phyloP scores from a whole-genome alignment of 306 rosid species.

The Alnus rubra region DNA sequence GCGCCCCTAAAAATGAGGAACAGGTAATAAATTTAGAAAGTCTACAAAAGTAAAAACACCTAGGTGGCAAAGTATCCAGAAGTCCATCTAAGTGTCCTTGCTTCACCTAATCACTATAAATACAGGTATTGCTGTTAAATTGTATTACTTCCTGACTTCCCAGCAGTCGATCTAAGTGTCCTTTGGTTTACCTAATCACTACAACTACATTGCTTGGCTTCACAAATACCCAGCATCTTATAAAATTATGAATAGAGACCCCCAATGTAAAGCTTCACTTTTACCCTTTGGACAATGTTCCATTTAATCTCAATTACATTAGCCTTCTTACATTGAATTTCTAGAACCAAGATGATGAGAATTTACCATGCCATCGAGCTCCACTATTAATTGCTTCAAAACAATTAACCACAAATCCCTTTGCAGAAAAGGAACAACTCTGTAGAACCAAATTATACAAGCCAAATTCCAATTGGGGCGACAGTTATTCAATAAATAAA shows the following conservation, averaged over 20 bases:
- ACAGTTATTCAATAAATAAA: not conserved
- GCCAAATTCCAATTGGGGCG: not conserved
- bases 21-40: too few relatives aligned
- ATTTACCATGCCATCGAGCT: not conserved
- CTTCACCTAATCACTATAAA: too few relatives aligned
- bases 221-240: not conserved
- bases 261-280: not conserved
- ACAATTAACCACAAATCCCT: not conserved
- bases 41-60: too few relatives aligned
- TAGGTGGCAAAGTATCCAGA: too few relatives aligned
- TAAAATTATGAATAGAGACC: not conserved
- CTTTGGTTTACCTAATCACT: not conserved
- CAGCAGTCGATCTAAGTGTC: not conserved
- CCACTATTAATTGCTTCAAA: not conserved
- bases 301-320: slow-evolving; percentile 5
- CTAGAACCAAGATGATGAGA: not conserved
- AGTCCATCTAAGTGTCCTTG: too few relatives aligned
- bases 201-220: not conserved
- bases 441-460: not conserved
- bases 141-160: not conserved
- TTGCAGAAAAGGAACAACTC: not conserved
- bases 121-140: too few relatives aligned
- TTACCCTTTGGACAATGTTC: not conserved
- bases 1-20: too few relatives aligned
- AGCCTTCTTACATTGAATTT: not conserved